These are phyloP conservation scores for Fusarium keratoplasticum DNA, from an alignment of 2,329 filamentous ascomycete species.

Conservation along the genomic window DNA sequence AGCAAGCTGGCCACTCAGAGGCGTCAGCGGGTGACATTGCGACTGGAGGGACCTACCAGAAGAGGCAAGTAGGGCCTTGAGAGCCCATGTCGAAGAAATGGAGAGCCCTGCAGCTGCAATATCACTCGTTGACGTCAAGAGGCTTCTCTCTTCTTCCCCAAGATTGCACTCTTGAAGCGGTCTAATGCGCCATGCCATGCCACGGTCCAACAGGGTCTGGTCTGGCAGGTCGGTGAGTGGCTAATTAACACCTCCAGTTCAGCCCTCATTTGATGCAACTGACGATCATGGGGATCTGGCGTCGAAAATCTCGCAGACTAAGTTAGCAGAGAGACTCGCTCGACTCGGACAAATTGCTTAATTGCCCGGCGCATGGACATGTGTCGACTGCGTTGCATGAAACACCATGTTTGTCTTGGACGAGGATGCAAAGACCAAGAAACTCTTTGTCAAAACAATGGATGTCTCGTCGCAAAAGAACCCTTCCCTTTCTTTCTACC, in stretches of 20 bases:
- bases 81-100: neutral
- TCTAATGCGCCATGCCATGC: conserved; percentile 6
- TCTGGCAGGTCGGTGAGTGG: conserved; percentile 12
- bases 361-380: neutral
- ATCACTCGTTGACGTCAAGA: conserved; percentile 18
- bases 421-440: neutral
- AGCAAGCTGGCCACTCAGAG: conserved; percentile 16
- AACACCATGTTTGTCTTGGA: neutral
- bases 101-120: neutral
- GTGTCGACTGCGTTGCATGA: neutral
- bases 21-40: conserved; percentile 17
- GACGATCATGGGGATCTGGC: conserved; percentile 11
- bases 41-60: conserved; percentile 23
- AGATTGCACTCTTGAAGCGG: conserved; percentile 25
- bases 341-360: neutral
- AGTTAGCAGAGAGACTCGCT: neutral
- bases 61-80: conserved; percentile 14
- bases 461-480: conserved; percentile 7
- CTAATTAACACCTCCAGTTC: conserved; percentile 13
- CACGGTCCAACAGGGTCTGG: conserved; percentile 6
- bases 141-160: conserved; percentile 1
- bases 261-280: conserved; percentile 27
- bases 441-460: conserved; percentile 10
- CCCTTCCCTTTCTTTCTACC: neutral
- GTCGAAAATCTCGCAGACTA: conserved; percentile 9